Evolutionary conservation across 768 basidiomycete genomes (phyloP).

Genomic region (Trametes coccinea): DNA sequence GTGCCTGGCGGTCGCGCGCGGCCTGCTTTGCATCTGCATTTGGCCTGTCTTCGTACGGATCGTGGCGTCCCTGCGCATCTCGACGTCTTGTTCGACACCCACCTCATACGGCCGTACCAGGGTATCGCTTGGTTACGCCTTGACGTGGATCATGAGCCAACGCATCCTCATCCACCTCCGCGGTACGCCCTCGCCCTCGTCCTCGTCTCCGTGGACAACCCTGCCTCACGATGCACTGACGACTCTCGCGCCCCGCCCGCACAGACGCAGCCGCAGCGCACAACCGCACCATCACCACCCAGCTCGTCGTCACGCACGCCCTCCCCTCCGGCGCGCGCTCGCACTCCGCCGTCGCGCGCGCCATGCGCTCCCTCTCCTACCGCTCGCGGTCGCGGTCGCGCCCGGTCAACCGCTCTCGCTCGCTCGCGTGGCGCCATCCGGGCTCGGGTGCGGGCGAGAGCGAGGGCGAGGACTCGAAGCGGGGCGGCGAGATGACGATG

Average conservation of each 20-base stretch:
- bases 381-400: too few relatives aligned
- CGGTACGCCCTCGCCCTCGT: slow-evolving; percentile 25
- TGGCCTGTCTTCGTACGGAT: neutral
- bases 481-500: too few relatives aligned
- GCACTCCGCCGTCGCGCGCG: slow-evolving; percentile 20
- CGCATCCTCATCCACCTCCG: slow-evolving; percentile 37
- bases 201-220: neutral
- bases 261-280: slow-evolving; percentile 27
- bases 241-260: neutral
- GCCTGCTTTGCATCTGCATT: neutral
- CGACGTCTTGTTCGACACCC: neutral
- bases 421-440: too few relatives aligned
- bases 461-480: too few relatives aligned
- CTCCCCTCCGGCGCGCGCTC: slow-evolving; percentile 6
- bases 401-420: too few relatives aligned
- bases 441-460: too few relatives aligned
- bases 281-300: slow-evolving; percentile 16
- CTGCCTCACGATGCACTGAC: neutral
- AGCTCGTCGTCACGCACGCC: slow-evolving; percentile 19
- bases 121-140: slow-evolving; percentile 35
- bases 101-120: slow-evolving; percentile 17
- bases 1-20: neutral
- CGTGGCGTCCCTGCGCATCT: neutral
- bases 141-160: slow-evolving; percentile 40
- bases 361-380: slow-evolving; percentile 18